phyloP scores from a whole-genome alignment of 257 asterid species.

The Ophiorrhiza pumila region DNA sequence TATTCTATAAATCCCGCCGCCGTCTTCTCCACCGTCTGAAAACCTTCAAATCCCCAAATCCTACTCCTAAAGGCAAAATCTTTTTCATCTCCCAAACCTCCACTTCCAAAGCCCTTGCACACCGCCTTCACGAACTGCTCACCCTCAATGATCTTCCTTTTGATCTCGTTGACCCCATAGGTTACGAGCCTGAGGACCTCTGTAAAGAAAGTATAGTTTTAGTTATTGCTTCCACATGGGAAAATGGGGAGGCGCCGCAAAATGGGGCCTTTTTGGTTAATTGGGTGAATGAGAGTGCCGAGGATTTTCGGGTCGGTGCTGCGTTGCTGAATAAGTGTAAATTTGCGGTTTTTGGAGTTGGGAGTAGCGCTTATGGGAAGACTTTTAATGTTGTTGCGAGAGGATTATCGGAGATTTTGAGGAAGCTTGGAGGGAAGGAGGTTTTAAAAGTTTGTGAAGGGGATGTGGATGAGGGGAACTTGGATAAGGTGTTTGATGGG shows the following conservation, averaged over 20 bases:
- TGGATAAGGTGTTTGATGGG: conserved; percentile 67
- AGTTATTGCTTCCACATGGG: conserved; percentile 90
- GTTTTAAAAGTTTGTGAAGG: conserved; percentile 65
- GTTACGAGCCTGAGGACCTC: conserved; percentile 90
- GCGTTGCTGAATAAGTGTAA: conserved; percentile 57
- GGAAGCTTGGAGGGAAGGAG: conserved; percentile 74
- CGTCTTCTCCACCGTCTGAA: conserved; percentile 49
- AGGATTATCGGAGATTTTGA: conserved; percentile 45
- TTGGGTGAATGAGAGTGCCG: conserved; percentile 88
- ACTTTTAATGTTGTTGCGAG: conserved; percentile 66
- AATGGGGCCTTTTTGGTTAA: conserved; percentile 74
- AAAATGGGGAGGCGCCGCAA: conserved; percentile 65
- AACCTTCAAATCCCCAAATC: conserved; percentile 19
- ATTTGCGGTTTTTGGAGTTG: conserved; percentile 86
- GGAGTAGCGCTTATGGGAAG: conserved; percentile 71
- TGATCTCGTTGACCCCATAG: conserved; percentile 71
- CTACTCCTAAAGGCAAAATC: conserved; percentile 54
- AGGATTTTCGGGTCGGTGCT: conserved; percentile 90
- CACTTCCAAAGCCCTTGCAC: conserved; percentile 87
- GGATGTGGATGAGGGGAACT: conserved; percentile 66
- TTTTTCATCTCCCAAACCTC: conserved; percentile 73
- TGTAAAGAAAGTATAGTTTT: conserved; percentile 56
- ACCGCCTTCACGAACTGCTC: conserved; percentile 58
- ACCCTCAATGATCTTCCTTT: conserved; percentile 44
- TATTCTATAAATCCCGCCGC: conserved; percentile 78